Percentiles rank a stretch among this genome's conserved stretches.
Conservation (phyloP, 176 grass and related monocot species). For the Aegilops umbellulata region DNA sequence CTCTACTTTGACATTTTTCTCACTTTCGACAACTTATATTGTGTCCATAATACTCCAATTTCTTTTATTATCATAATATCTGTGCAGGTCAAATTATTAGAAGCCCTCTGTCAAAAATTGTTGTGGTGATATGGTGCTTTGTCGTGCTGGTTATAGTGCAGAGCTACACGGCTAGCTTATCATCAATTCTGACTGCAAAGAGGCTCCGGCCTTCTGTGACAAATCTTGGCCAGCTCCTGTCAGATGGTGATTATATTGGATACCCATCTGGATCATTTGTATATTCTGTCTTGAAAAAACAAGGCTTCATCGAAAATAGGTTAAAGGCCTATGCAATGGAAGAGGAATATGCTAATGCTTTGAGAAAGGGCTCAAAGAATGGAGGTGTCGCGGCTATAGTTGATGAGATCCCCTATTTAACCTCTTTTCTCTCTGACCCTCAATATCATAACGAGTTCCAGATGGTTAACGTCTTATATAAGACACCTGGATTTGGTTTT, state of each 20-base stretch:
- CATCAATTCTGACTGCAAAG: slow-evolving; percentile 55
- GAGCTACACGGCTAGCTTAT: slow-evolving; percentile 61
- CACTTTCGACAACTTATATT: too few species aligned
- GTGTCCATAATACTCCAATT: too few species aligned
- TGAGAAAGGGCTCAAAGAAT: slow-evolving; percentile 48
- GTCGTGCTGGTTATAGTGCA: slow-evolving; percentile 53
- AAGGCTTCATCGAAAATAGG: slow-evolving; percentile 20
- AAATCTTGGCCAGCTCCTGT: slow-evolving; percentile 44
- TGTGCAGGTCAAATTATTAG: slow-evolving; percentile 42
- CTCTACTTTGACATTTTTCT: too few species aligned
- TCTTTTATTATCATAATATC: too few species aligned
- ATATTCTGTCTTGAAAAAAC: slow-evolving; percentile 7
- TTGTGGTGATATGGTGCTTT: slow-evolving; percentile 60
- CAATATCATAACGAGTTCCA: slow-evolving; percentile 25
- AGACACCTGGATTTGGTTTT: slow-evolving; percentile 63
- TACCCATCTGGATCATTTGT: slow-evolving; percentile 47
- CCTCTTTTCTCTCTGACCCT: slow-evolving; percentile 36
- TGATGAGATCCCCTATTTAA: slow-evolving; percentile 66
- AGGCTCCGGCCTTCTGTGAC: slow-evolving; percentile 42
- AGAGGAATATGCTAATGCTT: slow-evolving; percentile 48
- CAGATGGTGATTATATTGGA: slow-evolving; percentile 38
- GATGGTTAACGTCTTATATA: slow-evolving; percentile 53
- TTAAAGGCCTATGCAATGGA: slow-evolving; percentile 34
- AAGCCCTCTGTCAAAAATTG: slow-evolving; percentile 50
- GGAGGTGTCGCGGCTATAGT: slow-evolving; percentile 66